A percentile compares a stretch with the other conserved stretches of the same genome.
These are phyloP conservation scores for Malbranchea cinnamomea DNA, from an alignment of 2,329 filamentous ascomycete species.

Conservation along the genomic window DNA sequence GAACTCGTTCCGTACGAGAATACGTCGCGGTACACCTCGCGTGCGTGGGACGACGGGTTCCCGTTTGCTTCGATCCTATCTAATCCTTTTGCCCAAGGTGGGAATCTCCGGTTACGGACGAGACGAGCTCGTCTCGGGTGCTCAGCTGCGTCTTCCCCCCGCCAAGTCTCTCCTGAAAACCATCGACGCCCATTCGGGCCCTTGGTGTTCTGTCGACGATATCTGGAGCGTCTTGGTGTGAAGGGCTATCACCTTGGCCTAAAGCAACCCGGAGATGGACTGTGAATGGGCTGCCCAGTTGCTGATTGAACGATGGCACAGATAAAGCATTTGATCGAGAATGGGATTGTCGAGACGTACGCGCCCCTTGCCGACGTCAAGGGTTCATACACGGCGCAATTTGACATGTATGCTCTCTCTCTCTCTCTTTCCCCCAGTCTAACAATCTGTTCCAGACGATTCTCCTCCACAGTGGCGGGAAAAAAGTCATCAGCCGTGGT, in stretches of 20 bases:
- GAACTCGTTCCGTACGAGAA: conserved; percentile 34
- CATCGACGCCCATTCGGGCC: conserved; percentile 50
- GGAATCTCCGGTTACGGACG: conserved; percentile 40
- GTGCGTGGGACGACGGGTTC: conserved; percentile 30
- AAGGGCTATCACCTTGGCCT: conserved; percentile 45
- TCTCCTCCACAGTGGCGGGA: conserved; percentile 29
- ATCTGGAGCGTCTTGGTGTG: conserved; percentile 47
- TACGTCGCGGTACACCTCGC: conserved; percentile 26
- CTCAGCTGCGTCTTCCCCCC: conserved; percentile 32
- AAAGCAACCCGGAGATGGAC: conserved; percentile 14
- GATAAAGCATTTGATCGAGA: conserved; percentile 42
- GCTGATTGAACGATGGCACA: conserved; percentile 14
- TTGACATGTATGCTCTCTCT: too few relatives aligned
- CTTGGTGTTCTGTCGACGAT: conserved; percentile 46
- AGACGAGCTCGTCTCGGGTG: conserved; percentile 22
- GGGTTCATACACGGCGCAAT: conserved; percentile 50
- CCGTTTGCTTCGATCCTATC: conserved; percentile 56
- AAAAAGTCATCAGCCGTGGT: conserved; percentile 40
- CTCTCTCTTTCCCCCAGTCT: too few relatives aligned
- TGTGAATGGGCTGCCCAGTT: background rate
- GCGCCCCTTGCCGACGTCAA: conserved; percentile 41
- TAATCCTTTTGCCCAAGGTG: conserved; percentile 34
- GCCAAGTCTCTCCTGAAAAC: conserved; percentile 43
- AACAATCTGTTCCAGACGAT: too few relatives aligned
- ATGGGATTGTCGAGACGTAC: conserved; percentile 44